A percentile compares a stretch with the other conserved stretches of the same genome.
Conservation (phyloP, 1,139 yeast genomes). For the Lodderomyces theae region DNA sequence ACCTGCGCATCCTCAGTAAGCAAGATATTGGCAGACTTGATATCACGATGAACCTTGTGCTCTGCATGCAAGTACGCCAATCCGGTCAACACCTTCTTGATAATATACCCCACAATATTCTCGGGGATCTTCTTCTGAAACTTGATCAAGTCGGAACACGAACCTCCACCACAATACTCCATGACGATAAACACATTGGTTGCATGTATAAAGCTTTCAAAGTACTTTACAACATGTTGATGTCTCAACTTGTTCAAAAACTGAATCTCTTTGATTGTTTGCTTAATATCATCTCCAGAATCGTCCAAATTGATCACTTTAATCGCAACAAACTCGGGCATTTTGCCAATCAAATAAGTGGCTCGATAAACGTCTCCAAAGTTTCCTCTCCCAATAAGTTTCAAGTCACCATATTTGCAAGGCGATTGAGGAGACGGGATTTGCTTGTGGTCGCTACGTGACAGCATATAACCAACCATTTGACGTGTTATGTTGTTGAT, state of each 20-base stretch:
- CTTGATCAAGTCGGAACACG: constrained; percentile 72
- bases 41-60: constrained; percentile 77
- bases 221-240: constrained; percentile 63
- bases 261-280: constrained; percentile 69
- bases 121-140: constrained; percentile 54
- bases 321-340: constrained; percentile 48
- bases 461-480: constrained; percentile 3
- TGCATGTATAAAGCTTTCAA: constrained; percentile 59
- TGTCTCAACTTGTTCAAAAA: constrained; percentile 64
- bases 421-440: constrained; percentile 7
- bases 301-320: constrained; percentile 77
- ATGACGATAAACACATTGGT: constrained; percentile 80
- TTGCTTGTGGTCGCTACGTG: constrained; percentile 2
- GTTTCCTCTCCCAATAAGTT: constrained; percentile 78
- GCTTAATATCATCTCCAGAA: constrained; percentile 63
- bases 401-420: constrained; percentile 37
- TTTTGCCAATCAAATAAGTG: constrained; percentile 18
- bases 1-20: constrained; percentile 61
- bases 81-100: constrained; percentile 61
- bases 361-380: constrained; percentile 87
- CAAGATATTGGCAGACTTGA: constrained; percentile 79
- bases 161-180: constrained; percentile 94
- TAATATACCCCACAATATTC: constrained; percentile 54
- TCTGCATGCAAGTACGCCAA: constrained; percentile 70
- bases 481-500: neutral